A percentile compares a stretch with the other conserved stretches of the same genome.
Conservation (phyloP, 2,329 filamentous ascomycete species). For the Penicillium sclerotigenum region DNA sequence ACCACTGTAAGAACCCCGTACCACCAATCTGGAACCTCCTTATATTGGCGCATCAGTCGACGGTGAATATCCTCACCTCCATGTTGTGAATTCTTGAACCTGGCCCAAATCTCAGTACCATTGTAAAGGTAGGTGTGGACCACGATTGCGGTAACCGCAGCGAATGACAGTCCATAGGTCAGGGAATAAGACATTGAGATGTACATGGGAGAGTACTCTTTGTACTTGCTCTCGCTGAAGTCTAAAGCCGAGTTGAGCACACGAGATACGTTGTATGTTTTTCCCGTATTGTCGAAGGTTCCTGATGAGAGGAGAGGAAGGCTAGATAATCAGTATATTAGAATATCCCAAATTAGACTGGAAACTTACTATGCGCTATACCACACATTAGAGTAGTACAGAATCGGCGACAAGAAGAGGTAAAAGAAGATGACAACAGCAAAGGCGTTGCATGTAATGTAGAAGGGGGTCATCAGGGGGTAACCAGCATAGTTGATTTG, state of each 20-base stretch:
- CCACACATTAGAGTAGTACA: slow-evolving; percentile 58
- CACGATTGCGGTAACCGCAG: slow-evolving; percentile 34
- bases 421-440: slow-evolving; percentile 55
- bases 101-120: slow-evolving; percentile 34
- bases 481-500: slow-evolving; percentile 32
- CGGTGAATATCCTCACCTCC: slow-evolving; percentile 60
- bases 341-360: not conserved
- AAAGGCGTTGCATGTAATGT: slow-evolving; percentile 56
- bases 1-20: slow-evolving; percentile 42
- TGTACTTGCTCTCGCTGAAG: slow-evolving; percentile 38
- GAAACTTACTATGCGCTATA: slow-evolving; percentile 34
- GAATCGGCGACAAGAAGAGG: slow-evolving; percentile 47
- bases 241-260: slow-evolving; percentile 30
- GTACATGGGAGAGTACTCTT: slow-evolving; percentile 40
- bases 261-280: slow-evolving; percentile 29
- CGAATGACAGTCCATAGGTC: slow-evolving; percentile 39
- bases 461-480: slow-evolving; percentile 35
- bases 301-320: slow-evolving; percentile 30
- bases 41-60: slow-evolving; percentile 62
- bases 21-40: slow-evolving; percentile 63
- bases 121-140: slow-evolving; percentile 37
- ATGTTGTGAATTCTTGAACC: slow-evolving; percentile 31
- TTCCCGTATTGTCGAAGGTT: slow-evolving; percentile 35
- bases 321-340: slow-evolving; percentile 10
- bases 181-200: slow-evolving; percentile 38